Evolutionary conservation across 1,284 basidiomycete genomes (phyloP), one percentile per base, ranked within the genome.

Genomic region (Rugosomyces carneus): DNA sequence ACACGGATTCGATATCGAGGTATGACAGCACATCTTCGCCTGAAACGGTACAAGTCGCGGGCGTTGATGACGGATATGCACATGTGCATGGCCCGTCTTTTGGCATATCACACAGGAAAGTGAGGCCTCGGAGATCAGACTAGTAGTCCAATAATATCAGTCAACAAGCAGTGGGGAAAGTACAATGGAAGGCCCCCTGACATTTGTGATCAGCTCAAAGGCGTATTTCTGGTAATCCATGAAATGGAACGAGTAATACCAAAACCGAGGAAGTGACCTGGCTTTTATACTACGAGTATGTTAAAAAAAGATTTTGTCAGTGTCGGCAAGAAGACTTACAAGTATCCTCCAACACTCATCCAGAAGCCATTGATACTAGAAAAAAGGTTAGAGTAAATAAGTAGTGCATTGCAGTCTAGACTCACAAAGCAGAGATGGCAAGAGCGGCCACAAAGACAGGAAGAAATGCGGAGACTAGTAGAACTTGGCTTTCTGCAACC

Each of bases 381-480:
- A 37, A 6, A n/a, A n/a, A 11, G 18, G 44, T 9, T 52, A 31
- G 36, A 18, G 20, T n/a, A 16, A 15, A 9, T 5, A 6, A 19
- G 10, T 18, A 18, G 10, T 7, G 8, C n/a, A 45, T 21, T 18
- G 23, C 9, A 41, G 8, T 40, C 9, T 20, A 32, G 19, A 57
- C 66, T 41, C 46, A 69, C 67, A 82, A 83, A 1, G 72, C 66
- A 15, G 68, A 62, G 2, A 83, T 65, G 0, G 80, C 80, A 2
- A 84, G 65, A 1, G 80, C 71, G 0, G 78, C 79, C 29, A 83
- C 75, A 50, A 83, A 82, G 42, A 80, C 72, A 0, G 81, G 81
- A 0, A 83, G 47, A 9, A 72, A 40, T 0, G 76, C 67, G 0
- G 79, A 72, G 38, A 84, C 60, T 18, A 83, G 59, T 16, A 77